phyloP scores from a whole-genome alignment of 768 basidiomycete genomes.

The Mycena metata region DNA sequence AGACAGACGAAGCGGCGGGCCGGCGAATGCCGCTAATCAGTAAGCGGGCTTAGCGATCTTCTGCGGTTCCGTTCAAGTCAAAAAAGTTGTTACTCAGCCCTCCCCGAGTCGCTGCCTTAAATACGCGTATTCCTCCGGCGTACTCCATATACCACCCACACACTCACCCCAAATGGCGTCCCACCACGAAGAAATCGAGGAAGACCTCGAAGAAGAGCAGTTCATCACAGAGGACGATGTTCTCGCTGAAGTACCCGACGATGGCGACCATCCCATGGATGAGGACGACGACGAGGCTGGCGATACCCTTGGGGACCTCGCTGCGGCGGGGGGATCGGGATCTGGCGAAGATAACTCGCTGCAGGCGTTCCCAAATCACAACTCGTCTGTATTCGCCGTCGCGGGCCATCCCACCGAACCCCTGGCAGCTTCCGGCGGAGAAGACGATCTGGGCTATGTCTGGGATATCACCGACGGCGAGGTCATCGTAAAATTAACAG shows the following conservation, averaged over 20 bases:
- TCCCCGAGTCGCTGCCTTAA: slow-evolving; percentile 8
- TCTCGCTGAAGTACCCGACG: slow-evolving; percentile 72
- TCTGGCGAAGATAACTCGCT: slow-evolving; percentile 72
- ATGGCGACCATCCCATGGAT: slow-evolving; percentile 80
- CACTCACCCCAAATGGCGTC: slow-evolving; percentile 39
- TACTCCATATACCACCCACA: background rate
- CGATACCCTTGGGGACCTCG: slow-evolving; percentile 58
- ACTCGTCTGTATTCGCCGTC: slow-evolving; percentile 85
- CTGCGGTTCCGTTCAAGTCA: slow-evolving; percentile 20
- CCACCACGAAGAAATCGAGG: slow-evolving; percentile 57
- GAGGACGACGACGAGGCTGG: slow-evolving; percentile 67
- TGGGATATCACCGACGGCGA: slow-evolving; percentile 91
- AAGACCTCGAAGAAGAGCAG: slow-evolving; percentile 63
- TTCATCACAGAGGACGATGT: slow-evolving; percentile 79
- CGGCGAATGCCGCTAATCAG: background rate
- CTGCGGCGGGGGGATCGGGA: slow-evolving; percentile 53
- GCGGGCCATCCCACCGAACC: slow-evolving; percentile 86
- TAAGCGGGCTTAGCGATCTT: background rate
- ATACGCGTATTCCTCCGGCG: slow-evolving; percentile 6
- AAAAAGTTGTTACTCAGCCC: slow-evolving; percentile 17
- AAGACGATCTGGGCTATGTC: slow-evolving; percentile 95
- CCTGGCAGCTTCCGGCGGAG: slow-evolving; percentile 92
- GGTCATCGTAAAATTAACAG: slow-evolving; percentile 85
- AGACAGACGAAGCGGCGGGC: no score
- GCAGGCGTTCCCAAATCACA: slow-evolving; percentile 78